These are phyloP conservation scores for Penicillium sp. DNA, from an alignment of 2,329 filamentous ascomycete species.

Conservation along the genomic window DNA sequence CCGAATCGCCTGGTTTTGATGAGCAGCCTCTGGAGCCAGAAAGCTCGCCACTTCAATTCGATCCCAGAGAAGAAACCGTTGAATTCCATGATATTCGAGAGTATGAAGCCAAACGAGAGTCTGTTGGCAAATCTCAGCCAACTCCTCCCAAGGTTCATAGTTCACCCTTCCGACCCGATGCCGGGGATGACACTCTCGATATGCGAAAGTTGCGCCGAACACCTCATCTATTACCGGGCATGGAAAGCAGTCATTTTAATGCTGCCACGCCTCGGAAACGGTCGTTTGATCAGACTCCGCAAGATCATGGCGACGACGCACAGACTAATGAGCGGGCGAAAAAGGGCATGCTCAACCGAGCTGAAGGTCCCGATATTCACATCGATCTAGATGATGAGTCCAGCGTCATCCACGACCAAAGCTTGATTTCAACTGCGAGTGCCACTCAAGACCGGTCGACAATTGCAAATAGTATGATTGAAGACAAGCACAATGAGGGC, in stretches of 20 bases:
- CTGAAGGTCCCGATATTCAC: slow-evolving; percentile 23
- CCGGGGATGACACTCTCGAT: slow-evolving; percentile 8
- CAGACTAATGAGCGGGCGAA: slow-evolving; percentile 27
- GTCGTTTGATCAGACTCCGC: slow-evolving; percentile 25
- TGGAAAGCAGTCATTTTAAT: slow-evolving; percentile 1
- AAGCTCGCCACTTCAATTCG: slow-evolving; percentile 37
- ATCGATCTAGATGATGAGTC: slow-evolving; percentile 31
- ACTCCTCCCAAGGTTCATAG: neutral
- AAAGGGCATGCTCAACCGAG: slow-evolving; percentile 26
- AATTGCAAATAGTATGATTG: slow-evolving; percentile 38
- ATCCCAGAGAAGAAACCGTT: slow-evolving; percentile 27
- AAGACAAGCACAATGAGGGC: slow-evolving; percentile 42
- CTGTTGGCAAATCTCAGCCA: neutral
- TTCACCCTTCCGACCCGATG: slow-evolving; percentile 2
- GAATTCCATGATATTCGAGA: slow-evolving; percentile 20
- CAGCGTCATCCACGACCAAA: slow-evolving; percentile 22
- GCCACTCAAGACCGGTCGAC: slow-evolving; percentile 17
- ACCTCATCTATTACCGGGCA: slow-evolving; percentile 14
- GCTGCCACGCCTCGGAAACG: slow-evolving; percentile 23
- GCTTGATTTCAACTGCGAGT: slow-evolving; percentile 11
- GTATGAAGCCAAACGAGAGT: neutral
- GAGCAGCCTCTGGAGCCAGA: slow-evolving; percentile 7
- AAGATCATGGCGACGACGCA: slow-evolving; percentile 16
- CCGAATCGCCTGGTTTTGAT: slow-evolving; percentile 6
- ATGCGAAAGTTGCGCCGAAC: slow-evolving; percentile 18